Conservation (phyloP, 139 green algal genomes). For the Chlamydomonas sphaeroides region DNA sequence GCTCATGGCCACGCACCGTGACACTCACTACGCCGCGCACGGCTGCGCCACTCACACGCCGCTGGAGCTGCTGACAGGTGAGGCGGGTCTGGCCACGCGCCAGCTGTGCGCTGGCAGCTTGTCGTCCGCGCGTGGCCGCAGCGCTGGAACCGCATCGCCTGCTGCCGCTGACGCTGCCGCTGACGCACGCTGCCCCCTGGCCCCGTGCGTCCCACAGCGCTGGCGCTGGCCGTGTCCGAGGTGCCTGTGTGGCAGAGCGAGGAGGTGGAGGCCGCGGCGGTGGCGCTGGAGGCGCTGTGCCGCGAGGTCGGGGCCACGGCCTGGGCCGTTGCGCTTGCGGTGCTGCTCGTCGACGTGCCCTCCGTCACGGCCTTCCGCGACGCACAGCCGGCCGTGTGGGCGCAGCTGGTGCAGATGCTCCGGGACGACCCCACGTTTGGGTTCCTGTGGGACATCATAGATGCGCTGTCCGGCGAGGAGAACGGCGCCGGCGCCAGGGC, state of each 20-base stretch:
- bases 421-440: neutral
- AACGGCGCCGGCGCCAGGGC: too few relatives aligned
- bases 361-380: slow-evolving; percentile 42
- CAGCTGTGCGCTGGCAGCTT: too few relatives aligned
- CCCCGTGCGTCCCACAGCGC: neutral
- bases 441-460: slow-evolving; percentile 32
- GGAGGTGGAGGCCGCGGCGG: slow-evolving; percentile 47
- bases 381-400: slow-evolving; percentile 41
- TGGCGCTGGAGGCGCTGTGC: slow-evolving; percentile 55
- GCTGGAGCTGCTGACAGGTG: slow-evolving; percentile 37
- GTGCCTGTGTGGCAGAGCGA: slow-evolving; percentile 57
- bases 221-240: slow-evolving; percentile 50
- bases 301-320: slow-evolving; percentile 45
- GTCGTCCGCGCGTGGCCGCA: too few relatives aligned
- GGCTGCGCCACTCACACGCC: slow-evolving; percentile 45
- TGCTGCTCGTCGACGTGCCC: slow-evolving; percentile 66
- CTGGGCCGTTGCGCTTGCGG: slow-evolving; percentile 61
- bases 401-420: slow-evolving; percentile 31
- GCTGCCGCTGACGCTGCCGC: too few relatives aligned
- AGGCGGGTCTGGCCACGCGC: neutral
- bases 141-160: too few relatives aligned
- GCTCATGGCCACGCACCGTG: slow-evolving; percentile 47
- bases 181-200: too few relatives aligned
- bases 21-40: slow-evolving; percentile 46
- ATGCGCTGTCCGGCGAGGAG: neutral